phyloP scores from a whole-genome alignment of 768 basidiomycete species.

The Trametes coccinea region DNA sequence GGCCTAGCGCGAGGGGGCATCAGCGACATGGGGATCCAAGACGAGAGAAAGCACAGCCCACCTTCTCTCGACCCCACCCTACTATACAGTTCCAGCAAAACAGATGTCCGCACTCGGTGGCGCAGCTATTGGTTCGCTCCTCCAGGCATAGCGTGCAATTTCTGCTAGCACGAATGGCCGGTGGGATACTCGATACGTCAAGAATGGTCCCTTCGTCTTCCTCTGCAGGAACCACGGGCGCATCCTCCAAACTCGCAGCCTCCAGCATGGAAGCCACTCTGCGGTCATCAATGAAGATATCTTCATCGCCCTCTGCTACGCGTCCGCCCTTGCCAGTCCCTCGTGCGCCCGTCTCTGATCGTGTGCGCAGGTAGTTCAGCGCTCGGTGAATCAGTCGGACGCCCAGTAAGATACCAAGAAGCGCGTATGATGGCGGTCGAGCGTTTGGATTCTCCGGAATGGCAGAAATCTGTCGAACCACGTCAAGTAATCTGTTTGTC shows the following conservation, averaged over 20 bases:
- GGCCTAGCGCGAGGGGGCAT: constrained; percentile 43
- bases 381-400: constrained; percentile 67
- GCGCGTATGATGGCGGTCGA: constrained; percentile 82
- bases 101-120: constrained; percentile 87
- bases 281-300: constrained; percentile 57
- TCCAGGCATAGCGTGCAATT: constrained; percentile 85
- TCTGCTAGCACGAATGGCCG: constrained; percentile 53
- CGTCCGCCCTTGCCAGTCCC: constrained; percentile 39
- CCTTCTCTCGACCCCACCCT: constrained; percentile 89
- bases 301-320: constrained; percentile 34
- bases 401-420: constrained; percentile 73
- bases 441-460: constrained; percentile 68
- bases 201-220: constrained; percentile 71
- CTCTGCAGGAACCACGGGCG: constrained; percentile 59
- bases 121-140: constrained; percentile 77
- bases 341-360: constrained; percentile 12
- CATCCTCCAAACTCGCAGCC: constrained; percentile 49
- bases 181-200: constrained; percentile 56
- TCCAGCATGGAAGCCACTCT: constrained; percentile 60
- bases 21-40: too few species aligned
- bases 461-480: constrained; percentile 60
- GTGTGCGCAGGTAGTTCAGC: constrained; percentile 43
- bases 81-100: constrained; percentile 92
- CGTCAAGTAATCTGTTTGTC: not conserved
- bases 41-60: constrained; percentile 25